These are phyloP conservation scores for Xylaria palmicola DNA, from an alignment of 495 filamentous ascomycete genomes.

Conservation along the genomic window DNA sequence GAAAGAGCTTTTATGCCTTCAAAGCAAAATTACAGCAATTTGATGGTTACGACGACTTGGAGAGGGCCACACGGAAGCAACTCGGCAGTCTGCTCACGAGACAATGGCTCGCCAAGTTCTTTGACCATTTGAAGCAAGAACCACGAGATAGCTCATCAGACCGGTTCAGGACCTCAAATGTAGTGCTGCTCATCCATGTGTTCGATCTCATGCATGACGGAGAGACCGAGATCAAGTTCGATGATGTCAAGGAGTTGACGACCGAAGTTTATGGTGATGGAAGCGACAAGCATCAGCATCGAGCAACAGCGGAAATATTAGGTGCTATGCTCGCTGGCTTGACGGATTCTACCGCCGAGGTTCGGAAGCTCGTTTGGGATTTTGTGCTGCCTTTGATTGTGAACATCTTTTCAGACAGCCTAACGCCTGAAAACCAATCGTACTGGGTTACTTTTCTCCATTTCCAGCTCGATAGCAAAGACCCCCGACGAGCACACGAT, in stretches of 20 bases:
- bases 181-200: conserved; percentile 79
- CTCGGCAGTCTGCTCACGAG: conserved; percentile 79
- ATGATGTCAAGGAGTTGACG: conserved; percentile 82
- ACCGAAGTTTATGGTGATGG: conserved; percentile 81
- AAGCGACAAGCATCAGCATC: conserved; percentile 96
- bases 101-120: conserved; percentile 85
- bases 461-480: conserved; percentile 72
- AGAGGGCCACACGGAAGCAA: conserved; percentile 70
- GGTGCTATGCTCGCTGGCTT: conserved; percentile 77
- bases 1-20: conserved; percentile 75
- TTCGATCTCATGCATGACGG: conserved; percentile 83
- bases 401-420: conserved; percentile 78
- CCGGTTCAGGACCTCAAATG: conserved; percentile 83
- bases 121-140: conserved; percentile 94
- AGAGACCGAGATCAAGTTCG: conserved; percentile 70
- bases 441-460: conserved; percentile 97
- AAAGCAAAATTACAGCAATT: conserved; percentile 66
- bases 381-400: conserved; percentile 88
- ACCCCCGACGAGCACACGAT: conserved; percentile 83
- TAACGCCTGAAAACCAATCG: conserved; percentile 88
- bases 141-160: conserved; percentile 80
- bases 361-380: conserved; percentile 74
- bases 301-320: conserved; percentile 92
- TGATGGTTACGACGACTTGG: conserved; percentile 79
- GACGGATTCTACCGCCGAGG: conserved; percentile 64